Conservation (phyloP, 768 basidiomycete genomes). For the Pisolithus sp. region DNA sequence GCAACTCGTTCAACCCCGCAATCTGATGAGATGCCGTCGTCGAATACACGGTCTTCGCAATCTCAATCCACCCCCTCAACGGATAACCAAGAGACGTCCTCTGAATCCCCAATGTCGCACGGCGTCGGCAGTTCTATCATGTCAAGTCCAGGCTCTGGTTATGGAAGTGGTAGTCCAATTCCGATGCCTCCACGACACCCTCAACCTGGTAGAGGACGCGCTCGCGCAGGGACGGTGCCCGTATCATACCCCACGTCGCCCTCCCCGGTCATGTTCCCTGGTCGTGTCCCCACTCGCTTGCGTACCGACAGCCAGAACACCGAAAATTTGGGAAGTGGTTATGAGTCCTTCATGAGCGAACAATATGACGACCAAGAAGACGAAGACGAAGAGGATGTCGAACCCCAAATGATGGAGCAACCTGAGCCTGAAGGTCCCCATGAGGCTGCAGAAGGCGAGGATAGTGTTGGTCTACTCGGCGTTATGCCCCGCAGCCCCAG, state of each 20-base stretch:
- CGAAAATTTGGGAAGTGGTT: conserved; percentile 20
- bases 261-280: conserved; percentile 29
- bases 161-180: conserved; percentile 28
- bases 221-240: conserved; percentile 36
- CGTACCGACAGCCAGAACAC: conserved; percentile 25
- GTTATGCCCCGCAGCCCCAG: conserved; percentile 46
- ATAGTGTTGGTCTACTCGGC: conserved; percentile 51
- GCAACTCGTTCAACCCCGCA: conserved; percentile 35
- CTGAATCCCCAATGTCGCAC: conserved; percentile 51
- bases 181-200: conserved; percentile 48
- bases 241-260: conserved; percentile 28
- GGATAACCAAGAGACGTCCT: conserved; percentile 51
- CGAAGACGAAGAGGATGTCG: conserved; percentile 26
- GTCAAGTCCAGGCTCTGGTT: conserved; percentile 32
- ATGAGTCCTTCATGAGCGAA: conserved; percentile 28
- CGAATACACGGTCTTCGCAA: conserved; percentile 33
- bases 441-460: conserved; percentile 58
- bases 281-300: conserved; percentile 17
- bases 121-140: conserved; percentile 31
- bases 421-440: conserved; percentile 47
- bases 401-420: conserved; percentile 34
- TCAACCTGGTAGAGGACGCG: conserved; percentile 30
- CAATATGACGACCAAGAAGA: conserved; percentile 24
- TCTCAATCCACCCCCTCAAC: conserved; percentile 53
- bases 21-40: conserved; percentile 32